Conservation (phyloP, 116 monocot species). For the Dioscorea cayenensis region DNA sequence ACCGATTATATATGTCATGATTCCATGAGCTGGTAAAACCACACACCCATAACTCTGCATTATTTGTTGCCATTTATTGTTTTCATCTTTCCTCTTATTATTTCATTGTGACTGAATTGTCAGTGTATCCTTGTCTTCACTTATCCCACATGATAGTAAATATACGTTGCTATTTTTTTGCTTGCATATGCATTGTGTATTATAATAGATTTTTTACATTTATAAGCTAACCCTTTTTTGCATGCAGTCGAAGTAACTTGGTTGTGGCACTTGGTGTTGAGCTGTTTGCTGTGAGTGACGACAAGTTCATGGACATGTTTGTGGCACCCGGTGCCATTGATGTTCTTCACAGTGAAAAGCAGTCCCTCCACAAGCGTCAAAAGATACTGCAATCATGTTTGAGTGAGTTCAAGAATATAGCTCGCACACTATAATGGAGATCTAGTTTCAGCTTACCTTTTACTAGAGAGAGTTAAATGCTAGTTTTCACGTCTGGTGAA, state of each 20-base stretch:
- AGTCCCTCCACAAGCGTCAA: conserved; percentile 73
- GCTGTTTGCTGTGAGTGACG: conserved; percentile 82
- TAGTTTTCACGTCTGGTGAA: background rate
- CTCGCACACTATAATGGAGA: conserved; percentile 44
- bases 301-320: conserved; percentile 99
- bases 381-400: conserved; percentile 85
- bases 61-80: too few relatives aligned
- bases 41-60: too few relatives aligned
- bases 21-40: too few relatives aligned
- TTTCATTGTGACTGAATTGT: too few relatives aligned
- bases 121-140: too few relatives aligned
- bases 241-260: conserved; percentile 62
- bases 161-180: too few relatives aligned
- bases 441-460: background rate
- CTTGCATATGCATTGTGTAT: too few relatives aligned
- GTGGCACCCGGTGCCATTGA: conserved; percentile 84
- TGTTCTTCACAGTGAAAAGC: conserved; percentile 58
- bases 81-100: too few relatives aligned
- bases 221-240: background rate
- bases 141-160: too few relatives aligned
- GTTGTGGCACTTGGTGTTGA: conserved; percentile 70
- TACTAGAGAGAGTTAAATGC: background rate
- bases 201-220: too few relatives aligned
- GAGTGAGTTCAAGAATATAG: conserved; percentile 87
- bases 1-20: too few relatives aligned